Evolutionary conservation across 2,329 filamentous ascomycete species (phyloP), one percentile per base, ranked within the genome.

Genomic region (Claviceps quebecensis): DNA sequence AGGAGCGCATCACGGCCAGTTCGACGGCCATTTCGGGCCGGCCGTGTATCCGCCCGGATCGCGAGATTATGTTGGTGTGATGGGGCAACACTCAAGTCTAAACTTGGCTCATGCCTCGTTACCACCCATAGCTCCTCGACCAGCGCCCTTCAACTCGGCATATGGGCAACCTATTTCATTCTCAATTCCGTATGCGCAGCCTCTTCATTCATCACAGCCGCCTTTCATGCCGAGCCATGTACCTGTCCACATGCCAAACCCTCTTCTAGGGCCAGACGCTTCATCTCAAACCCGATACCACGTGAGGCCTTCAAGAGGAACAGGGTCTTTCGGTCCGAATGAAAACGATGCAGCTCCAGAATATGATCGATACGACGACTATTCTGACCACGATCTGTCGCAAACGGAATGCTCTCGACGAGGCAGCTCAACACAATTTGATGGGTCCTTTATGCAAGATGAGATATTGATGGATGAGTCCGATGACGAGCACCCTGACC

Each of bases 401-500:
- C 37, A 40, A 17, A n/a, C 23, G 5, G 43, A 48, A 14, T 34
- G 11, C n/a, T 19, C 34, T 41, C 50, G 45, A 16, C 26, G 9
- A 45, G 11, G 34, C 16, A 37, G 38, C 29, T 38, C 39, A 9
- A 49, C 44, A 8, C 47, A 40, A 17, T 47, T 47, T 23, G 43
- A 41, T 22, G 45, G 44, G 22, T 23, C 41, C 34, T 34, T 16
- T 13, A 19, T 48, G 34, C 45, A 54, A 29, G 52, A 56, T 26
- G 52, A 49, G 22, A 34, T 45, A 14, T 26, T 50, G 2, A 57
- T 59, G 37, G 77, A 79, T 40, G 80, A 80, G 37, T 80, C 78
- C 1, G 80, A 82, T 19, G 78, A 84, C 37, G 78, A 82, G 67
- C 70, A 34, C 65, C 69, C 47, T 52, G 64, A 64, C 52, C 45